Percentiles rank a stretch among this genome's conserved stretches.
Evolutionary conservation across 75 land plant genomes (phyloP).

Genomic region (Selaginella tamariscina): DNA sequence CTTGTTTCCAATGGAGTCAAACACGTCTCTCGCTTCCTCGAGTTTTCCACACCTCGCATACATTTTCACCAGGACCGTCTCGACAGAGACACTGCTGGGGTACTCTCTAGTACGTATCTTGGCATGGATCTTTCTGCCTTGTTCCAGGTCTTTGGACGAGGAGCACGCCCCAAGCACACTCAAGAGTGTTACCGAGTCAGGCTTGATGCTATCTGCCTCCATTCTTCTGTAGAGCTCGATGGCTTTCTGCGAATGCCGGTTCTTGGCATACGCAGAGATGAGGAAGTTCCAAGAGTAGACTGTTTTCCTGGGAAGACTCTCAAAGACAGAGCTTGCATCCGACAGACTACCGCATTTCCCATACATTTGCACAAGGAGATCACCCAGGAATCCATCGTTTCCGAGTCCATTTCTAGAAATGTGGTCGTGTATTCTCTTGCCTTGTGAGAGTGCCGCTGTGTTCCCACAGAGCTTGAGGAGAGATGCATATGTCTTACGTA

Average conservation of each 20-base stretch:
- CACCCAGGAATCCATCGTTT: constrained; percentile 46
- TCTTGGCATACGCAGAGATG: constrained; percentile 24
- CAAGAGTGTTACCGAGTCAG: constrained; percentile 11
- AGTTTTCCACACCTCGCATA: too few relatives aligned
- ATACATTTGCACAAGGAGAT: constrained; percentile 57
- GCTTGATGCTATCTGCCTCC: constrained; percentile 12
- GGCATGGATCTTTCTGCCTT: constrained; percentile 17
- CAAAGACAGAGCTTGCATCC: constrained; percentile 34
- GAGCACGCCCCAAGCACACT: constrained; percentile 11
- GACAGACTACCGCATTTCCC: constrained; percentile 44
- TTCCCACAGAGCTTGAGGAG: constrained; percentile 37
- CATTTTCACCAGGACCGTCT: too few relatives aligned
- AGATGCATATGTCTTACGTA: constrained; percentile 41
- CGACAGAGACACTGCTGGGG: too few relatives aligned
- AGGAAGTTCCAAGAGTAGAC: constrained; percentile 39
- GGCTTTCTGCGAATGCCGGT: constrained; percentile 11
- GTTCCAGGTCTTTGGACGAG: constrained; percentile 13
- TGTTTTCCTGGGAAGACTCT: constrained; percentile 28
- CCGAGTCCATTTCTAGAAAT: constrained; percentile 36
- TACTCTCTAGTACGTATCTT: too few relatives aligned
- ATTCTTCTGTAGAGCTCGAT: neutral
- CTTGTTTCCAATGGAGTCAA: too few relatives aligned
- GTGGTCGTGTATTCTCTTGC: constrained; percentile 54
- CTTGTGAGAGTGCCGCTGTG: constrained; percentile 42
- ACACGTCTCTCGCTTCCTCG: too few relatives aligned